Conservation (phyloP, 179 eudicot genomes). For the Beta lomatogona region DNA sequence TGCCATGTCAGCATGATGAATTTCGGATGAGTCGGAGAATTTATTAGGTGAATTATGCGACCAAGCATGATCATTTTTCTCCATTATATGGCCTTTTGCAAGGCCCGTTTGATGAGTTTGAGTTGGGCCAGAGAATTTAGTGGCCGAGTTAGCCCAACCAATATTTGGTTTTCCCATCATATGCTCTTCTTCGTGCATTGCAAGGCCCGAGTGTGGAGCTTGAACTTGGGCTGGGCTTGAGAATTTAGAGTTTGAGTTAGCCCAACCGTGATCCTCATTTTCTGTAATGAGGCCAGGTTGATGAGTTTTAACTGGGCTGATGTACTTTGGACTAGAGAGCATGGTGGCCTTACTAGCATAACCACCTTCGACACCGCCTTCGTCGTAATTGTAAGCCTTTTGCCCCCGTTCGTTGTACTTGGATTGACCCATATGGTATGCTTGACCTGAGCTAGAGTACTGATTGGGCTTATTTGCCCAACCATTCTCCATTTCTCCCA, state of each 20-base stretch:
- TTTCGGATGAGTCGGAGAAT: no score
- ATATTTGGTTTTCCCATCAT: slow-evolving; percentile 20
- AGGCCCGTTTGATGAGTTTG: background rate
- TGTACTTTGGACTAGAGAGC: background rate
- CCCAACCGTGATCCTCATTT: slow-evolving; percentile 26
- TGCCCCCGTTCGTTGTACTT: slow-evolving; percentile 4
- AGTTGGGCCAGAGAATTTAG: background rate
- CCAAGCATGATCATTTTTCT: slow-evolving; percentile 1
- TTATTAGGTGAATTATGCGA: no score
- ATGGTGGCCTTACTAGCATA: background rate
- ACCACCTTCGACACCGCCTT: background rate
- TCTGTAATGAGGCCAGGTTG: background rate
- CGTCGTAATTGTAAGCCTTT: slow-evolving; percentile 9
- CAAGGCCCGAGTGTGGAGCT: background rate
- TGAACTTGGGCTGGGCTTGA: background rate
- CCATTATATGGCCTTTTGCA: slow-evolving; percentile 11
- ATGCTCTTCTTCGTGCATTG: slow-evolving; percentile 17
- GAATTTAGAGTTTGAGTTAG: background rate
- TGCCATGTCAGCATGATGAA: background rate
- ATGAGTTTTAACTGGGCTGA: background rate
- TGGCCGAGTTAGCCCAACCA: slow-evolving; percentile 4
- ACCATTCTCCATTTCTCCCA: slow-evolving; percentile 30
- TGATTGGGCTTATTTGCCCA: slow-evolving; percentile 13
- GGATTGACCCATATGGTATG: background rate
- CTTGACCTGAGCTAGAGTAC: background rate